Evolutionary conservation across 805 yeast genomes (phyloP), one percentile per base, ranked within the genome.

Genomic region (Debaryomyces maramus): DNA sequence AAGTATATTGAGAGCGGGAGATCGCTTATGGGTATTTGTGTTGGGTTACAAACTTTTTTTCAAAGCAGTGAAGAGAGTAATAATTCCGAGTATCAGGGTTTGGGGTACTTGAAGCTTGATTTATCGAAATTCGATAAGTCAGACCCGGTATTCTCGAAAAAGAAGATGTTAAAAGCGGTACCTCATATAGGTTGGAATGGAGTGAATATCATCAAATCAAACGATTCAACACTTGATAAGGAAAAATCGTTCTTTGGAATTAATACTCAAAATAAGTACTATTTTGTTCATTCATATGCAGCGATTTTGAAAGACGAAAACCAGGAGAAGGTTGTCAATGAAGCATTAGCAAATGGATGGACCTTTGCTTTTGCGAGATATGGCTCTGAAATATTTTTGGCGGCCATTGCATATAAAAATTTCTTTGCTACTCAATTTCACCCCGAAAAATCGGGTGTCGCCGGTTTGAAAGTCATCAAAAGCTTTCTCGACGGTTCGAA

Each of bases 111-210:
- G 30, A 63, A 65, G 6, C 47, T 69, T 24, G 46, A 50, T 6
- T 67, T 95, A 46, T 61, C 64, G 10, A 83, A 78, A 53, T 93
- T 93, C 56, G 46, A 61, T 29, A 48, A 47, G n/a, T 29, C 57
- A 9, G 77, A 82, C 50, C 52, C 65, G 5, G 30, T 44, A 2
- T 65, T 58, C 39, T 31, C 38, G 2, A 44, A 42, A 8, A 40
- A 39, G 13, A 66, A 64, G 10, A 43, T 71, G 5, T 67, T 65
- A 21, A 93, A 93, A 60, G 77, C 96, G 9, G 99, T 93, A 6
- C 99, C 99, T 1, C 90, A 88, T 51, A 91, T 93, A 47, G 99
- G 99, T 14, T 93, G 99, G 99, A 91, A 89, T 58, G 73, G 77
- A 34, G 61, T 72, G 9, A 53, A 54, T 9, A 40, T 52, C 3